Evolutionary conservation across 1,284 basidiomycete genomes (phyloP).

Genomic region (Tilletiopsis washingtonensis): DNA sequence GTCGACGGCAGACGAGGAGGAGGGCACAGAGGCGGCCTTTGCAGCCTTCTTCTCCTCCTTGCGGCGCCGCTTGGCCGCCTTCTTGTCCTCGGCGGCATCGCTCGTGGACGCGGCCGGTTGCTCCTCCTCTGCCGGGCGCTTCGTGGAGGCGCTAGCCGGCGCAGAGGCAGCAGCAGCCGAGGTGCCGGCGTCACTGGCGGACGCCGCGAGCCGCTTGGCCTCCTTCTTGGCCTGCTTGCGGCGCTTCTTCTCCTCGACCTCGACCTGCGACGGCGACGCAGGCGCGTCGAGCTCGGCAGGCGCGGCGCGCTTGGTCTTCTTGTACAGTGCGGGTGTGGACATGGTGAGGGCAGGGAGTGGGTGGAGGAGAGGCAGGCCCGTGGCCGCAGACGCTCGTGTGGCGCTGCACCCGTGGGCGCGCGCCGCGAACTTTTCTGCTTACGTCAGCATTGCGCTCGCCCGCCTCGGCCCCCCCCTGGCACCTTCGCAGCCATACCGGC

Average conservation of each 20-base stretch:
- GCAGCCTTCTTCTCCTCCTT: conserved; percentile 12
- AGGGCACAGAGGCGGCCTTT: conserved; percentile 1
- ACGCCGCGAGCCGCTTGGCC: conserved; percentile 10
- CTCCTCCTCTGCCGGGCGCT: conserved; percentile 1
- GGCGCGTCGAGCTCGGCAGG: no score
- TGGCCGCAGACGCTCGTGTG: no score
- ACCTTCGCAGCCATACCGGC: no score
- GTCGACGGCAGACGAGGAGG: conserved; percentile 1
- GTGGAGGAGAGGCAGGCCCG: no score
- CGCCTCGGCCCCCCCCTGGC: no score
- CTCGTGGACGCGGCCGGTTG: no score
- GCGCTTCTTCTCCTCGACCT: conserved; percentile 2
- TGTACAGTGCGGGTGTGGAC: no score
- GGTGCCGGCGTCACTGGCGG: neutral
- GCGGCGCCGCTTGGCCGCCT: conserved; percentile 27
- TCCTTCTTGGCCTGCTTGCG: conserved; percentile 13
- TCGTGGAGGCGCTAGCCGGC: neutral
- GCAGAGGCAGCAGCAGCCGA: conserved; percentile 6
- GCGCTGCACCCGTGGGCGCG: no score
- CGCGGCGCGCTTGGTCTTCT: no score
- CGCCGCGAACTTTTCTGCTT: no score
- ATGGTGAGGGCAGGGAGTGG: no score
- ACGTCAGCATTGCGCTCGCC: no score
- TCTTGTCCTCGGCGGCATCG: conserved; percentile 5
- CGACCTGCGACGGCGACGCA: neutral